Base-by-base conservation (phyloP, 805 yeast genomes). In the Blastobotrys attinorum region DNA sequence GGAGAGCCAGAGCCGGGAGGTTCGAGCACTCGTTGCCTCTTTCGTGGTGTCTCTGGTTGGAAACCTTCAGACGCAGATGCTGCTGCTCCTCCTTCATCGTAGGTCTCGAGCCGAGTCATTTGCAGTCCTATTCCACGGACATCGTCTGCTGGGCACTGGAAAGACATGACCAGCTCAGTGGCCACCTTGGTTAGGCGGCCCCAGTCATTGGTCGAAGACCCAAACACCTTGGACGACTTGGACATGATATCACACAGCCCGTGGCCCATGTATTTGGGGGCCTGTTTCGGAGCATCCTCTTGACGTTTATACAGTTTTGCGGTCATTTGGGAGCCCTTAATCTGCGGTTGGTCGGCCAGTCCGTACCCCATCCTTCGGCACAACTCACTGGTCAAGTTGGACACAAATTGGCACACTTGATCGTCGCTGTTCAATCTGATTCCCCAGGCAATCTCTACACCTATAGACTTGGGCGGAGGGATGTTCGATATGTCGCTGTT, bases 401-500 rank as follows among this genome's bases (percentile, higher is more conserved):
- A 63, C 7, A 86, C 56, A 55, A 90, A 92, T 3, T 44, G 51
- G 48, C 82, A 89, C 20, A 82, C 75, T 56, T 90, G 86, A 0
- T 62, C 59, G 23, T 73, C 66, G 0, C 65, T 66, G 25, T 77
- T 73, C 50, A 89, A 83, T 39, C 97, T 59, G 0, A 90, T 83
- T 0, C 96, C 97, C 81, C 87, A 90, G 49, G 87, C 85, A 22
- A 90, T 81, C 57, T 90, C 97, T 3, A 88, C 83, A 0, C 95
- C 86, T 0, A 90, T 73, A 1, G 92, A 76, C 53, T 86, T 87
- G 22, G 95, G 69, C 10, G 56, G 56, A 69, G 44, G 48, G 10
- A 47, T 39, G 37, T 44, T 42, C 64, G 76, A 65, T 31, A 74
- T 77, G 40, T 81, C 73, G 3, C 71, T 71, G 0, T 83, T 75